These are phyloP conservation scores for Colletotrichum kahawae DNA, from an alignment of 2,329 filamentous ascomycete species.

Conservation along the genomic window DNA sequence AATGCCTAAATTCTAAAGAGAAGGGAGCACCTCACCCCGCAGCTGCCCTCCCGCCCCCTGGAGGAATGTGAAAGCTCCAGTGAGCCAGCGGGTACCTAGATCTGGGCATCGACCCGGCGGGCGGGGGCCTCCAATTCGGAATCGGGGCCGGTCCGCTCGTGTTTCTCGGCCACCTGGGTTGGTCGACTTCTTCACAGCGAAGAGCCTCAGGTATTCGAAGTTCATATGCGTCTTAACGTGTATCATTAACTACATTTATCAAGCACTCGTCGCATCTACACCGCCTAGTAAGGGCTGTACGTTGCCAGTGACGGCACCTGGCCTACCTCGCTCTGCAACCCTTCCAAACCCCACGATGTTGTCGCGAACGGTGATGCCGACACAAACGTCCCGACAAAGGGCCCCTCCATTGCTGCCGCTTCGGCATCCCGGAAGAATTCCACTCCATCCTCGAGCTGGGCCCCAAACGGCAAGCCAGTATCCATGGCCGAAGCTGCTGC, in stretches of 20 bases:
- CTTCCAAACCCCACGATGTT: background rate
- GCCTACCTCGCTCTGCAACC: background rate
- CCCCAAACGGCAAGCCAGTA: background rate
- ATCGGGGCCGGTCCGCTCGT: no score
- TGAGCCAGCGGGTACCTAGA: no score
- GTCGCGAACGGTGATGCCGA: background rate
- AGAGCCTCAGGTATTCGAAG: no score
- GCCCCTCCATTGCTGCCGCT: background rate
- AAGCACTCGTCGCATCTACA: background rate
- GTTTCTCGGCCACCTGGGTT: no score
- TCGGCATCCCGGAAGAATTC: background rate
- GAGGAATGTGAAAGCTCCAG: background rate
- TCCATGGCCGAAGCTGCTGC: background rate
- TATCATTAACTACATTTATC: no score
- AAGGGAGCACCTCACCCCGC: background rate
- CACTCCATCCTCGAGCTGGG: constrained; percentile 11
- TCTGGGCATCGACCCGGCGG: no score
- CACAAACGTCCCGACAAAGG: background rate
- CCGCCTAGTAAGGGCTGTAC: background rate
- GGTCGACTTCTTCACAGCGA: no score
- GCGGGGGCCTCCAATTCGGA: no score
- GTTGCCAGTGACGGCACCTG: background rate
- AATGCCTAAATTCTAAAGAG: background rate
- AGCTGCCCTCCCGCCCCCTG: background rate
- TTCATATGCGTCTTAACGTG: no score